Base-by-base conservation (phyloP, 805 yeast genomes). In the Komagataella mondaviorum region DNA sequence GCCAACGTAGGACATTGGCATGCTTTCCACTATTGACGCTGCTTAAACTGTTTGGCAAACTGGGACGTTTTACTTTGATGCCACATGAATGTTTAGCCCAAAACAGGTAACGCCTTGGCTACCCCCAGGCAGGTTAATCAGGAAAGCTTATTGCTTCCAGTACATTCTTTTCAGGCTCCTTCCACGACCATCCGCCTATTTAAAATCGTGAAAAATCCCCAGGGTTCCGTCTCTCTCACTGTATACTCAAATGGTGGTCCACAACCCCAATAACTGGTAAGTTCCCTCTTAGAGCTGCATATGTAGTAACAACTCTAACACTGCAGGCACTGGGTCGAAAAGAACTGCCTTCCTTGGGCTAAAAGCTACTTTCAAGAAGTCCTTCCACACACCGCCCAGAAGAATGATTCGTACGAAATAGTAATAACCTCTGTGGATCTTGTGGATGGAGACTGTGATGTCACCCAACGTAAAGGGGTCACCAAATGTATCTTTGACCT, bases 341-440 rank as follows among this genome's bases (percentile, higher is more conserved):
- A 91, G 68, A 93, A 93, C 73, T 93, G 99, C 70, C 77, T 91
- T 52, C 83, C 79, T 52, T 93, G 99, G 99, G 76, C 96, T 10
- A 80, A 80, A 55, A 73, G 76, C 45, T 91, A 91, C 66, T 87
- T 93, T 65, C 66, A 69, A 30, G 76, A 78, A 48, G 76, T 80
- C 47, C 70, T 89, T 50, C 71, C 72, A 8, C 84, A 83, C 0
- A 55, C 80, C 45, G 55, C 65, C 12, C 78, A 60, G 1, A 51
- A 55, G 2, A 60, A 67, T 5, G 72, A 61, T 18, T 71, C 68
- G 12, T 57, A 60, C 24, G 61, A 68, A 14, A 51, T 67, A 10
- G 59, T 61, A 2, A 66, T 78, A 8, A 52, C 45, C 30, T 55
- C 64, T 6, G 59, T 81, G 47, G 66, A 66, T 17, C 59, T 71